phyloP scores from a whole-genome alignment of 164 flowering plant species.

The Stephania japonica region DNA sequence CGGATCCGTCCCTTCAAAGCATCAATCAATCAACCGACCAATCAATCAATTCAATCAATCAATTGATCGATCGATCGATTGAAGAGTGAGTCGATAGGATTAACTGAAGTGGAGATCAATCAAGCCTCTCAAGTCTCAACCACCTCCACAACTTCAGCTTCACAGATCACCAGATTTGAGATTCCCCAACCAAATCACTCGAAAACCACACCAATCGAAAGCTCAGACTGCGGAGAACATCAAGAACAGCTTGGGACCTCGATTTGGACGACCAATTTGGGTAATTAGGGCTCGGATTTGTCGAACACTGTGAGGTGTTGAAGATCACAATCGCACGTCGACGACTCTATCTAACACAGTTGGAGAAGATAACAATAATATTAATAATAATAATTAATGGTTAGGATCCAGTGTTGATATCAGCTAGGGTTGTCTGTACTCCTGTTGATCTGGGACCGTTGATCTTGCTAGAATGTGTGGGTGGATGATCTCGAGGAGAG shows the following conservation, averaged over 20 bases:
- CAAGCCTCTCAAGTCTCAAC: constrained; percentile 1
- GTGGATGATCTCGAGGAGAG: background rate
- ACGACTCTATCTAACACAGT: background rate
- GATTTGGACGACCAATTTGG: background rate
- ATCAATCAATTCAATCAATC: no score
- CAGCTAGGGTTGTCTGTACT: background rate
- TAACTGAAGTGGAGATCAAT: background rate
- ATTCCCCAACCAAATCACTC: background rate
- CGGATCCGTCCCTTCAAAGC: constrained; percentile 5
- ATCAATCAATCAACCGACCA: background rate
- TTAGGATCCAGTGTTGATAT: background rate
- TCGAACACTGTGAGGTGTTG: background rate
- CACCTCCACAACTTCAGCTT: background rate
- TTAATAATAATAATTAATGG: no score
- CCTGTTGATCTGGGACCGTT: background rate
- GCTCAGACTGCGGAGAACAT: constrained; percentile 2
- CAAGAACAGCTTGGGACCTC: background rate
- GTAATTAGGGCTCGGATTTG: background rate
- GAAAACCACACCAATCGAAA: constrained; percentile 8
- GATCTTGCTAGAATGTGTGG: background rate
- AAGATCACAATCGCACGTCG: background rate
- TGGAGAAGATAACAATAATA: background rate
- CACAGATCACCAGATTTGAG: background rate
- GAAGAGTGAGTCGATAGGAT: background rate
- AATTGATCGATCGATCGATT: no score